phyloP scores from a whole-genome alignment of 805 yeast species.

The Candida chilensis region DNA sequence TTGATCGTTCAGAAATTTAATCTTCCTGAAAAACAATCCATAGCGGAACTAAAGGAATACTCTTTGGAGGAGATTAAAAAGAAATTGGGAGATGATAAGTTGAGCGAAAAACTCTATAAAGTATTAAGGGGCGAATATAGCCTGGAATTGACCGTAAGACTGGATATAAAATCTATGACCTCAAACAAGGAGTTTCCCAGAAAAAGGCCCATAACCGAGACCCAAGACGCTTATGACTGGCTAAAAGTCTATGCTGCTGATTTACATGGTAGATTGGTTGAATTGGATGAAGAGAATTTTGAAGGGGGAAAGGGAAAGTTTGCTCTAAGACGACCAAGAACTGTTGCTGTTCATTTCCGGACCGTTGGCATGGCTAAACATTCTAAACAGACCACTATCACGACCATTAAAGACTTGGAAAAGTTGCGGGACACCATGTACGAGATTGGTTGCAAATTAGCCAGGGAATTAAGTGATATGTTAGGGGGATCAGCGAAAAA shows the following conservation, averaged over 20 bases:
- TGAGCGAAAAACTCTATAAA: conserved; percentile 48
- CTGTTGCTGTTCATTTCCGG: conserved; percentile 31
- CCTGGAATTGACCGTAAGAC: too few relatives aligned
- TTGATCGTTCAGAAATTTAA: conserved; percentile 38
- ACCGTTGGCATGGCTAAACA: conserved; percentile 12
- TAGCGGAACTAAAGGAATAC: conserved; percentile 9
- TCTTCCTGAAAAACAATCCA: conserved; percentile 29
- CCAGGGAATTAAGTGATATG: conserved; percentile 10
- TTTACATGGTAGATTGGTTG: conserved; percentile 58
- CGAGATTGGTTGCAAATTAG: conserved; percentile 8
- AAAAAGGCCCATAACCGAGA: conserved; percentile 35
- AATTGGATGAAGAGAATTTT: conserved; percentile 57
- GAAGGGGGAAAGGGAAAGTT: conserved; percentile 13
- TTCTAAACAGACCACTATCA: conserved; percentile 33
- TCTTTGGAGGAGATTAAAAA: conserved; percentile 10
- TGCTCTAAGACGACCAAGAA: conserved; percentile 41
- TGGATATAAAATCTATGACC: conserved; percentile 77
- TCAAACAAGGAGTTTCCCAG: conserved; percentile 75
- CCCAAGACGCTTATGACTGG: conserved; percentile 67
- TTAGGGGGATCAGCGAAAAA: too few relatives aligned
- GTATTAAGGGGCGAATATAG: conserved; percentile 58
- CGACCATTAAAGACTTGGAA: conserved; percentile 23
- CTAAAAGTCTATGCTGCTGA: conserved; percentile 78
- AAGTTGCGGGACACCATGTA: conserved; percentile 18
- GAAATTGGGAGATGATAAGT: conserved; percentile 27